These are phyloP conservation scores for Fusarium sp. DNA, from an alignment of 2,329 filamentous ascomycete species.

Conservation along the genomic window DNA sequence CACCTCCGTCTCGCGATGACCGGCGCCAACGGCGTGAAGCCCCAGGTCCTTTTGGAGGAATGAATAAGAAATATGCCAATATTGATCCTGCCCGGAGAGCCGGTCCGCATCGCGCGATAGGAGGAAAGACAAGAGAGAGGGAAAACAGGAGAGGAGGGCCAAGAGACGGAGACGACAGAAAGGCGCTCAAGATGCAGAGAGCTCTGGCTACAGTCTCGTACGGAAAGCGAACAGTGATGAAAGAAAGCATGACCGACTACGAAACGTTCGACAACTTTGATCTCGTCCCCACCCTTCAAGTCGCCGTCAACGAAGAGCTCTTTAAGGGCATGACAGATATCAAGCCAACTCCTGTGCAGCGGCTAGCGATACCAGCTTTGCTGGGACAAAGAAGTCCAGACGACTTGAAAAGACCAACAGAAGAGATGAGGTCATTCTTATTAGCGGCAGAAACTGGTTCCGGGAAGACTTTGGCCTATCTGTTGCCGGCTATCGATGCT, in stretches of 20 bases:
- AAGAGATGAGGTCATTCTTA: slow-evolving; percentile 67
- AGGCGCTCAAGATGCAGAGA: slow-evolving; percentile 94
- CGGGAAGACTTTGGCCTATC: slow-evolving; percentile 93
- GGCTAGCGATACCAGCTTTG: slow-evolving; percentile 85
- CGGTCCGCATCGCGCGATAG: slow-evolving; percentile 17
- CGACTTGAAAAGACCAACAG: slow-evolving; percentile 46
- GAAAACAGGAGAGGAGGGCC: slow-evolving; percentile 48
- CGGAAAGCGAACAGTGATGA: slow-evolving; percentile 64
- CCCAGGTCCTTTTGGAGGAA: slow-evolving; percentile 62
- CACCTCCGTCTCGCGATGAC: slow-evolving; percentile 48
- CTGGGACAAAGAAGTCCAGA: slow-evolving; percentile 62
- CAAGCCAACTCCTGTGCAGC: slow-evolving; percentile 87
- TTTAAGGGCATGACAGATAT: slow-evolving; percentile 79
- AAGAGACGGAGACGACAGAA: slow-evolving; percentile 56
- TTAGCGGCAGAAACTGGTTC: slow-evolving; percentile 96
- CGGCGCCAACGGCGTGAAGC: slow-evolving; percentile 50
- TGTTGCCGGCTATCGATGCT: slow-evolving; percentile 84
- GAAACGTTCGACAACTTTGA: slow-evolving; percentile 85
- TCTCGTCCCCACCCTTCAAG: slow-evolving; percentile 75
- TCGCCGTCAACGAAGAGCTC: slow-evolving; percentile 76
- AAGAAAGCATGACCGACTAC: slow-evolving; percentile 68
- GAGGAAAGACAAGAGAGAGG: slow-evolving; percentile 40
- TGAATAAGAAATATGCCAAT: slow-evolving; percentile 64
- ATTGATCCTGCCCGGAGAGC: slow-evolving; percentile 42
- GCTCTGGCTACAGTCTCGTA: slow-evolving; percentile 81